A percentile compares a stretch with the other conserved stretches of the same genome.
phyloP scores from a whole-genome alignment of 371 early-diverging fungal genomes.

The Synchytrium microbalum region DNA sequence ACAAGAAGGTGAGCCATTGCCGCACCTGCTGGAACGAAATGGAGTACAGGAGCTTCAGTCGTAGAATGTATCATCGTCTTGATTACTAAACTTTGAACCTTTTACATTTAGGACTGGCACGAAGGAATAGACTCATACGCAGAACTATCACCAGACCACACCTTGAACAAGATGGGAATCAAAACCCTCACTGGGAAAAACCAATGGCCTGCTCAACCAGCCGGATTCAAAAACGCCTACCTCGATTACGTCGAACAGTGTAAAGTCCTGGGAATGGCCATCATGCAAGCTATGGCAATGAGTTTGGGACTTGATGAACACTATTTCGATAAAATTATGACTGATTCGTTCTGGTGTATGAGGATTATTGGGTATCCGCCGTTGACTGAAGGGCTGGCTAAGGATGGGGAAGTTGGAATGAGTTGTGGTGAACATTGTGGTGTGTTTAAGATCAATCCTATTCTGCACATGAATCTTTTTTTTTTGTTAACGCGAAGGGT shows the following conservation, averaged over 20 bases:
- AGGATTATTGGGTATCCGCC: constrained; percentile 34
- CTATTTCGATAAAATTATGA: constrained; percentile 26
- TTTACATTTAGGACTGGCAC: constrained; percentile 42
- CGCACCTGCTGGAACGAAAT: too few relatives aligned
- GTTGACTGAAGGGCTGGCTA: constrained; percentile 4
- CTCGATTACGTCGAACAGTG: constrained; percentile 27
- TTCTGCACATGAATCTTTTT: neutral
- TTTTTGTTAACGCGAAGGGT: too few relatives aligned
- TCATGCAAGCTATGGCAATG: constrained; percentile 36
- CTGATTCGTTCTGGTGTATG: constrained; percentile 37
- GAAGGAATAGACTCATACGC: constrained; percentile 36
- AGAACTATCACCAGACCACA: constrained; percentile 21
- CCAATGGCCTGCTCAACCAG: constrained; percentile 21
- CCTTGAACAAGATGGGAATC: constrained; percentile 7
- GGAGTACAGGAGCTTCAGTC: too few relatives aligned
- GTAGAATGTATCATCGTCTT: too few relatives aligned
- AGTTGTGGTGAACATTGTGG: constrained; percentile 33
- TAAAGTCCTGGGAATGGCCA: constrained; percentile 21
- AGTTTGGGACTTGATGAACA: constrained; percentile 31
- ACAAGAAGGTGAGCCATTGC: too few relatives aligned
- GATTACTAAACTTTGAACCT: too few relatives aligned
- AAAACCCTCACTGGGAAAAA: constrained; percentile 29
- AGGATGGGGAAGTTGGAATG: constrained; percentile 18
- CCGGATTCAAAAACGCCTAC: constrained; percentile 19
- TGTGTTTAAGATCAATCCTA: neutral